Evolutionary conservation across 192 early-diverging fungal species (phyloP), one percentile per base, ranked within the genome.

Genomic region (Dissophora globulifera): DNA sequence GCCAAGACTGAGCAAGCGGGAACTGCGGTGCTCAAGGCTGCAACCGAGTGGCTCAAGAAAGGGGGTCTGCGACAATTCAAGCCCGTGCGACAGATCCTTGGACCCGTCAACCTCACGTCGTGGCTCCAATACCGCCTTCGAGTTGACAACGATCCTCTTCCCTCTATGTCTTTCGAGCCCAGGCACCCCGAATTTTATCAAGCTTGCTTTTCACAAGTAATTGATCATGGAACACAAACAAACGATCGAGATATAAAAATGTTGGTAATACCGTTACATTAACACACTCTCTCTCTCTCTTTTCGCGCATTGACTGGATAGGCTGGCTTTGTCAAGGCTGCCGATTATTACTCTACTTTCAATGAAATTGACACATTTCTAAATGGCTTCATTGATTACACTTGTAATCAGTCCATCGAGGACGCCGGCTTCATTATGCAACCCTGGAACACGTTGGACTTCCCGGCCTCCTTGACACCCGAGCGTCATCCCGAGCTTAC

Each of bases 81-180:
- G 16, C 71, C 71, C n/a, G 71, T 76, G 1, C 62, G 58, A 13
- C 72, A 76, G 46, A 76, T 76, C 35, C 43, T 76, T 3, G 72
- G 72, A 62, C 72, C 72, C 25, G 72, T 76, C 64, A 76, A 76
- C 43, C 10, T 76, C 20, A 76, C 72, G 15, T 64, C 72, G 35
- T 76, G 72, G 72, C 52, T 76, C 2, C 72, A 76, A 31, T 76
- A 76, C 19, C 62, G 72, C 0, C 51, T 76, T 26, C 62, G 72
- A 19, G 58, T 76, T 22, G 72, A 76, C 48, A 60, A n/a, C 5
- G 63, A 67, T 1, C 12, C 22, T 0, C 15, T 26, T 0, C 57
- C 62, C 11, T 76, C 72, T 31, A 76, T 76, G 72, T 76, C 72
- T 17, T 76, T 56, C 35, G 72, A 76, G 23, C 72, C 72, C 4